Evolutionary conservation across 305 asterid species (phyloP).

Genomic region (Fraxinus sp.): DNA sequence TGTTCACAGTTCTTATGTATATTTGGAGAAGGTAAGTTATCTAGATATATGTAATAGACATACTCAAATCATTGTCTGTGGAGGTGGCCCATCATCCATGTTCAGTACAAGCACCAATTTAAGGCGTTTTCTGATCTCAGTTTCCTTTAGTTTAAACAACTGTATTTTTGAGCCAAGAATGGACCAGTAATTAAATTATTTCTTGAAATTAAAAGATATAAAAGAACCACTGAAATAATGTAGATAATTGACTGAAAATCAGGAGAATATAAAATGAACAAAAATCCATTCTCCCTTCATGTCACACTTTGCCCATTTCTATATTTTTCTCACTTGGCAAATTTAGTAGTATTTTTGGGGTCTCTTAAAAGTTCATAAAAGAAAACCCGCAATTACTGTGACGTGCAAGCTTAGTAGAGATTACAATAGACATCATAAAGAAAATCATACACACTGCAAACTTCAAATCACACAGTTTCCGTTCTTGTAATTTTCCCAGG

Average conservation of each 20-base stretch:
- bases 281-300: constrained; percentile 11
- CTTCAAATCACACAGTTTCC: background rate
- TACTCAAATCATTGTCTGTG: background rate
- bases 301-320: constrained; percentile 19
- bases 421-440: constrained; percentile 1
- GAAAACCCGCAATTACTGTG: constrained; percentile 6
- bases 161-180: background rate
- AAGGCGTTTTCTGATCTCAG: background rate
- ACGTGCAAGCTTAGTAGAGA: constrained; percentile 1
- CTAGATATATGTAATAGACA: background rate
- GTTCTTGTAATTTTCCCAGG: background rate
- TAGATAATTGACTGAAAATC: background rate
- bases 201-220: background rate
- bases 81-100: background rate
- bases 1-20: background rate
- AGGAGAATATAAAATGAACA: background rate
- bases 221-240: background rate
- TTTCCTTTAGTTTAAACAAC: background rate
- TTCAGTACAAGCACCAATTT: background rate
- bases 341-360: background rate
- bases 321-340: constrained; percentile 23
- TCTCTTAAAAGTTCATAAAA: background rate
- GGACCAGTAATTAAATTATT: background rate
- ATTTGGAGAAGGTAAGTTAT: background rate
- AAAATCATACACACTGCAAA: constrained; percentile 15